A percentile compares a stretch with the other conserved stretches of the same genome.
phyloP scores from a whole-genome alignment of 1,284 basidiomycete genomes.

The Apiotrichum mycotoxinovorans region DNA sequence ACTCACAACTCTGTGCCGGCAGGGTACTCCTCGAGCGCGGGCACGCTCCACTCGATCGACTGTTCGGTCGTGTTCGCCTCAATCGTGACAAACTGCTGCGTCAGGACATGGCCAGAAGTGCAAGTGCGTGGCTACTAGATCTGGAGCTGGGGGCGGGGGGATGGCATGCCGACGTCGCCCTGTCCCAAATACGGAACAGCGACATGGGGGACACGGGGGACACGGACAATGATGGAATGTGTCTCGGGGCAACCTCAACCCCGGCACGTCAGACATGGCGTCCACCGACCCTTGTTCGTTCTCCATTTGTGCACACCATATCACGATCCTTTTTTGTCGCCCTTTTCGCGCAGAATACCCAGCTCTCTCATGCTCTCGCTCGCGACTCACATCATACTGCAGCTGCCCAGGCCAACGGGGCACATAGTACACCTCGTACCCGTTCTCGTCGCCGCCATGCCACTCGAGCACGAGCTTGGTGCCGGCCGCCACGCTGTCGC shows the following conservation, averaged over 20 bases:
- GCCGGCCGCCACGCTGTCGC: conserved; percentile 15
- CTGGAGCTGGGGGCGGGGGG: background rate
- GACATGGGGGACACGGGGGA: too few species aligned
- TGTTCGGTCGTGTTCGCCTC: conserved; percentile 15
- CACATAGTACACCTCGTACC: conserved; percentile 33
- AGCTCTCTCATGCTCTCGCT: too few species aligned
- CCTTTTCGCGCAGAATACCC: too few species aligned
- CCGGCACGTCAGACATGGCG: too few species aligned
- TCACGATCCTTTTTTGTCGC: too few species aligned
- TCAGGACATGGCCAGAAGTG: too few species aligned
- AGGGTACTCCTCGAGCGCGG: conserved; percentile 20
- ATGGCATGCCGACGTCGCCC: background rate
- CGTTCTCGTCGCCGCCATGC: conserved; percentile 26
- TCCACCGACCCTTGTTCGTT: too few species aligned
- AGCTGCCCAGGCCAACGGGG: conserved; percentile 31
- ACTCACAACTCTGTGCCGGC: conserved; percentile 34
- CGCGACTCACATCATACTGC: conserved; percentile 26
- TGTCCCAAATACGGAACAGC: too few species aligned
- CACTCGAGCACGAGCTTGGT: conserved; percentile 22
- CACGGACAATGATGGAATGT: too few species aligned
- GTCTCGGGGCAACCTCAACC: too few species aligned
- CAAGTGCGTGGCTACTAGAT: background rate
- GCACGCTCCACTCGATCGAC: conserved; percentile 25
- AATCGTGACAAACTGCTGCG: conserved; percentile 23
- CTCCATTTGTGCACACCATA: too few species aligned